These are phyloP conservation scores for Yamadazyma triangularis DNA, from an alignment of 1,139 yeast species.

Conservation along the genomic window DNA sequence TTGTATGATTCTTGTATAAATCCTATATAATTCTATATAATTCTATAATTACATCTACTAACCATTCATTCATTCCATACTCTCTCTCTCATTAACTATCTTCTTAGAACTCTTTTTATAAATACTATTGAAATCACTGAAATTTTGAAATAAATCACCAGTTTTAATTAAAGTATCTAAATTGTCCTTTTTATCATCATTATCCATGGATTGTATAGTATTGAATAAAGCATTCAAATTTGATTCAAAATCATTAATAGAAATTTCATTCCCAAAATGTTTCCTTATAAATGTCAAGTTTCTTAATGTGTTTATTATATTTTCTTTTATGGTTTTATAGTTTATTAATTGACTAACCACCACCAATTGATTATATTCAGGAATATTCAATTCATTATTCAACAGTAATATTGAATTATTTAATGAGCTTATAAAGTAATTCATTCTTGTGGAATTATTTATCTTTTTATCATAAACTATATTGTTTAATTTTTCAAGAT, in stretches of 20 bases:
- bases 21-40: too few relatives aligned
- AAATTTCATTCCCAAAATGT: constrained; percentile 7
- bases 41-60: too few relatives aligned
- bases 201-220: constrained; percentile 5
- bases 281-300: constrained; percentile 33
- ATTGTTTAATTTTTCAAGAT: constrained; percentile 12
- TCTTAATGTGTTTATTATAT: constrained; percentile 41
- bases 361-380: constrained; percentile 18
- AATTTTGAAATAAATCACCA: constrained; percentile 47
- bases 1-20: too few relatives aligned
- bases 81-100: constrained; percentile 9
- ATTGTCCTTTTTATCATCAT: constrained; percentile 23
- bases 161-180: constrained; percentile 43
- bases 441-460: constrained; percentile 31
- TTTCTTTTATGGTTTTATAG: constrained; percentile 39
- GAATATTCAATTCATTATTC: constrained; percentile 39
- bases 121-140: constrained; percentile 43
- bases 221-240: constrained; percentile 13
- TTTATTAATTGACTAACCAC: constrained; percentile 39
- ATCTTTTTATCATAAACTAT: constrained; percentile 6
- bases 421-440: constrained; percentile 58
- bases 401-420: constrained; percentile 54
- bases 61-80: too few relatives aligned
- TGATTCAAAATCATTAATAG: constrained; percentile 13
- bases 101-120: constrained; percentile 40